Conservation (phyloP, 2,329 filamentous ascomycete species). For the Beauveria sp. region DNA sequence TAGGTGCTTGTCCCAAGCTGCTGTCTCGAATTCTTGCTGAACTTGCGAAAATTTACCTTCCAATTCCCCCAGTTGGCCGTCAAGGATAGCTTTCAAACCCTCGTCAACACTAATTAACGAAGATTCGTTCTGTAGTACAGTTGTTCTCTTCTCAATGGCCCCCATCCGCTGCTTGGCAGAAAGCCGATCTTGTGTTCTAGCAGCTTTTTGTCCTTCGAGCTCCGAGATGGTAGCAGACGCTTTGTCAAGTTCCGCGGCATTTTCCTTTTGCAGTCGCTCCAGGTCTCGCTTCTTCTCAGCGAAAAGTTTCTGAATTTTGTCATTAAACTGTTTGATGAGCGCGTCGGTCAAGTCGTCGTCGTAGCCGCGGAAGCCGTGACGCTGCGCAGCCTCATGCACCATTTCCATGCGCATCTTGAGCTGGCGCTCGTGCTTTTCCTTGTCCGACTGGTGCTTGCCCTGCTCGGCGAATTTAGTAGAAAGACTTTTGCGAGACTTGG, state of each 20-base stretch:
- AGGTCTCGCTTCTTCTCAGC: conserved; percentile 73
- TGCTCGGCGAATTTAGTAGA: conserved; percentile 53
- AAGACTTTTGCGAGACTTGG: conserved; percentile 36
- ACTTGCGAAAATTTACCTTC: conserved; percentile 53
- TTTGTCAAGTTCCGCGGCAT: conserved; percentile 63
- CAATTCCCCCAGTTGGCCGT: conserved; percentile 64
- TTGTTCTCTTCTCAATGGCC: conserved; percentile 64
- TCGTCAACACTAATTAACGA: conserved; percentile 77
- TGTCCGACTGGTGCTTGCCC: conserved; percentile 77
- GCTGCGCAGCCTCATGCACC: conserved; percentile 68
- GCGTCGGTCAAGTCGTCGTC: conserved; percentile 69
- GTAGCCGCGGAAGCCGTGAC: conserved; percentile 76
- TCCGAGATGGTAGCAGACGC: conserved; percentile 66
- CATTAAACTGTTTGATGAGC: conserved; percentile 69
- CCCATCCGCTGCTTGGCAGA: conserved; percentile 65
- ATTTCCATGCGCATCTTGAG: conserved; percentile 62
- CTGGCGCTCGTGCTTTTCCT: conserved; percentile 78
- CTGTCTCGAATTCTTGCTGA: conserved; percentile 54
- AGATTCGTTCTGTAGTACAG: conserved; percentile 58
- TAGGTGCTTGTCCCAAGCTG: conserved; percentile 65
- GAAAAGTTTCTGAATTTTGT: conserved; percentile 65
- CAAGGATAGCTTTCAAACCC: conserved; percentile 69
- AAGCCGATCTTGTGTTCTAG: conserved; percentile 65
- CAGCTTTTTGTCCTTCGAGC: conserved; percentile 66
- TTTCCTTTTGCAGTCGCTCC: conserved; percentile 66